Conservation (phyloP, 805 yeast species). For the Cephaloascus albidus region DNA sequence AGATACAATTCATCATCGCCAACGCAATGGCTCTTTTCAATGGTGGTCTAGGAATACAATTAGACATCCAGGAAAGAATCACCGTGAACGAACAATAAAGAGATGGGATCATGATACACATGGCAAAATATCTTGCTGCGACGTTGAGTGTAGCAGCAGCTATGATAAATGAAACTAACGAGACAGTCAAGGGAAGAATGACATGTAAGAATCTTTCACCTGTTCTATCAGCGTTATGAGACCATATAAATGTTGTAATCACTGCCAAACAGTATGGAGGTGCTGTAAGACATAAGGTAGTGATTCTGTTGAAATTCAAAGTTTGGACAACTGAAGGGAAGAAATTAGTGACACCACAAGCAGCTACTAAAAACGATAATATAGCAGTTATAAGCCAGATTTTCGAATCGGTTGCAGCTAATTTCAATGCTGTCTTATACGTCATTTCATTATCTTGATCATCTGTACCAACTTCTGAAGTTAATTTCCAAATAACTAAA, state of each 20-base stretch:
- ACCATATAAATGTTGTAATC: constrained; percentile 39
- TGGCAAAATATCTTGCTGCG: constrained; percentile 50
- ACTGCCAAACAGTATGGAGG: constrained; percentile 51
- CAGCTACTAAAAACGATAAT: constrained; percentile 40
- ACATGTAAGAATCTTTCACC: constrained; percentile 48
- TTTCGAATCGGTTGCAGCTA: constrained; percentile 30
- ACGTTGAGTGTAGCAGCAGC: constrained; percentile 41
- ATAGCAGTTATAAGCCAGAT: constrained; percentile 38
- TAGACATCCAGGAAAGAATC: constrained; percentile 46
- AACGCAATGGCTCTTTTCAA: constrained; percentile 49
- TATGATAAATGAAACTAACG: constrained; percentile 37
- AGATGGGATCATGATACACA: constrained; percentile 51
- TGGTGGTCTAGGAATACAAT: constrained; percentile 49
- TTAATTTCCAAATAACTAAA: constrained; percentile 28
- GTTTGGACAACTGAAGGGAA: constrained; percentile 55
- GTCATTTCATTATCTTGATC: constrained; percentile 25
- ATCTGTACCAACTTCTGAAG: constrained; percentile 27
- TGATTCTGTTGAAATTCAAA: constrained; percentile 36
- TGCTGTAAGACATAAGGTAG: constrained; percentile 47
- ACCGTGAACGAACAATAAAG: constrained; percentile 45
- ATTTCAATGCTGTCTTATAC: constrained; percentile 21
- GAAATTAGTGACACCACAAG: constrained; percentile 52
- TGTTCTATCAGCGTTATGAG: constrained; percentile 45
- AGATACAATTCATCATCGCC: constrained; percentile 46
- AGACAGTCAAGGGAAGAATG: constrained; percentile 26